Base-by-base conservation (phyloP, 192 early-diverging fungal species). In the Dimargaris xerosporica region DNA sequence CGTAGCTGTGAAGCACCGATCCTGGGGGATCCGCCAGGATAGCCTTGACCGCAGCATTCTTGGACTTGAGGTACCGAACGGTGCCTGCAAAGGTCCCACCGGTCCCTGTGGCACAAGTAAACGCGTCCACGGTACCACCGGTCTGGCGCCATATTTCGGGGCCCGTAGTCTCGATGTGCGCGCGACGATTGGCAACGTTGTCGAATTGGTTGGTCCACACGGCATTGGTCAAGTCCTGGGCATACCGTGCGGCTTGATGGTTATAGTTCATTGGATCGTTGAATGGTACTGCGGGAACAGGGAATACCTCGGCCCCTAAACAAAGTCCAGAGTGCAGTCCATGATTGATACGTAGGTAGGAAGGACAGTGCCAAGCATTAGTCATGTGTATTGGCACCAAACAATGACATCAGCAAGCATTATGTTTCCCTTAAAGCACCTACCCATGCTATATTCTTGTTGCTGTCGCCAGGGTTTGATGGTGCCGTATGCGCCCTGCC, bases 121-220 rank as follows among this genome's bases (percentile, higher is more conserved):
- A 97, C 13, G 83, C 94, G 72, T 94, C 91, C 1, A 97, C 69
- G 16, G 78, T 73, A 16, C 88, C 87, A 9, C 80, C 72, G 3
- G 89, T 84, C 71, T 97, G 94, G 10, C 75, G 75, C 85, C 84
- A 90, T 66, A 97, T 95, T 69, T 97, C 94, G 1, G 94, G 94
- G 0, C 93, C 94, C 3, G 94, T 97, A 42, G 94, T 95, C 67
- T 95, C 91, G 63, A 91, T 84, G 59, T 97, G 94, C 10, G 94
- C 91, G 56, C 80, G 87, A 26, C 87, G 78, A 69, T 97, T 97
- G 43, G 90, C 91, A 13, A 71, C 76, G 72, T 94, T 95, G 69
- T 97, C 94, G 65, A 97, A 97, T 66, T 97, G 94, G 71, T 97
- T 91, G 11, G 94, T 94, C 91, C 91, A 96, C 25, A 91, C 91